Conservation (phyloP, 2,329 filamentous ascomycete species). For the Chaetomium globosum region DNA sequence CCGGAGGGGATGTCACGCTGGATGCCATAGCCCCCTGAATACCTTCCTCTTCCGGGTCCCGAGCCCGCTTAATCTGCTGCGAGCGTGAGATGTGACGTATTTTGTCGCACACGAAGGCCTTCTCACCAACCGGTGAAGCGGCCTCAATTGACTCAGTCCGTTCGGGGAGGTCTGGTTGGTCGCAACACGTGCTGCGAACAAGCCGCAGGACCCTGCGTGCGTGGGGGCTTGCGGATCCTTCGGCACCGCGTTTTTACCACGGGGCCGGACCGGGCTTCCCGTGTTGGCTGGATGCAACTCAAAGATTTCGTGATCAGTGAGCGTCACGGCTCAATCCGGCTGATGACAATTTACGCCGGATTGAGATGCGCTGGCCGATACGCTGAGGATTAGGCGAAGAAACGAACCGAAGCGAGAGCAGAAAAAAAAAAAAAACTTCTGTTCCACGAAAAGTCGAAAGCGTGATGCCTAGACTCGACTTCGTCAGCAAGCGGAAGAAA, state of each 20-base stretch:
- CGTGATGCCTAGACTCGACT: constrained; percentile 18
- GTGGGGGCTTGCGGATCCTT: constrained; percentile 25
- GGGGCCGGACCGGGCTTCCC: constrained; percentile 21
- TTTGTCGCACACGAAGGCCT: constrained; percentile 1
- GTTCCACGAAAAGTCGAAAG: constrained; percentile 22
- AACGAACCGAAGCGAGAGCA: neutral
- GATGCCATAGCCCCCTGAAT: constrained; percentile 20
- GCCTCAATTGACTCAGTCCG: constrained; percentile 13
- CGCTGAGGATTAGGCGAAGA: constrained; percentile 4
- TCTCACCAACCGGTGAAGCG: neutral
- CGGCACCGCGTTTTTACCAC: constrained; percentile 26
- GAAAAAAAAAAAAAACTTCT: neutral
- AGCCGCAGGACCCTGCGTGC: constrained; percentile 18
- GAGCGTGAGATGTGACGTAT: constrained; percentile 26
- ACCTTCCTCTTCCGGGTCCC: constrained; percentile 8
- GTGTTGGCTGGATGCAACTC: constrained; percentile 1
- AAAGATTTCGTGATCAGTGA: constrained; percentile 22
- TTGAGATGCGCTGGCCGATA: neutral
- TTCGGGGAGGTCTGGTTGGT: constrained; percentile 12
- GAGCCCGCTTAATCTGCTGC: neutral
- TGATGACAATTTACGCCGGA: neutral
- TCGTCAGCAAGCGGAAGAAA: constrained; percentile 24
- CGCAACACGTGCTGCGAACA: constrained; percentile 8
- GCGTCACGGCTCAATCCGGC: constrained; percentile 24
- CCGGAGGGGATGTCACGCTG: constrained; percentile 19